Evolutionary conservation across 768 basidiomycete species (phyloP), one percentile per base, ranked within the genome.

Genomic region (Rhodotorula taiwanensis): DNA sequence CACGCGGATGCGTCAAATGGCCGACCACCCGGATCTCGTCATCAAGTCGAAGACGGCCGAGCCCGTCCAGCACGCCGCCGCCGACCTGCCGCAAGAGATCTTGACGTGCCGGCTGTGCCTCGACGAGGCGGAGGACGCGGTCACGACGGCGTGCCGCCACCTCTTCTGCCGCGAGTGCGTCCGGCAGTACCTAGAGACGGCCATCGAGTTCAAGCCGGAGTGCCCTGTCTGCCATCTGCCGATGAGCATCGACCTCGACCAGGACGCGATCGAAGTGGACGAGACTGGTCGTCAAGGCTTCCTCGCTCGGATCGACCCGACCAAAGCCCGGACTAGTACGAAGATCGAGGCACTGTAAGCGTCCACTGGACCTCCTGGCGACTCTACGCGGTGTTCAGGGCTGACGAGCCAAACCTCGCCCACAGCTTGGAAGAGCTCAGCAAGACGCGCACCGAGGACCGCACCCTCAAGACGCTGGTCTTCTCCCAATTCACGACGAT

Each of bases 401-500:
- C 39, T 41, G 53, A 55, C 27, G 13, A 4, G 14, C 3, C 15
- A 16, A 23, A 15, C 5, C 21, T 10, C 28, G 48, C 7, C 30
- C 52, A 33, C 34, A 62, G 60, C 0, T 80, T 98, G 6, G 95
- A 99, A 76, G 95, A 99, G 77, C 77, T 99, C 56, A 84, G 82
- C 72, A 90, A 89, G 74, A 80, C 95, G 44, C 81, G 92, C 41
- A 75, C 80, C 65, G 82, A 92, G 72, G 89, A 97, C 74, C 81
- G 86, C 33, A 94, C 92, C 16, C 91, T 89, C 36, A 99, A 99
- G 79, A 91, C 88, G 75, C 83, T 99, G 55, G 94, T 99, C 23
- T 99, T 98, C 75, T 90, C 88, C 70, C 92, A 94, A 77, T 95
- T 94, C 73, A 89, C 92, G 43, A 89, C 86, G 74, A 89, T 91